A percentile compares a stretch with the other conserved stretches of the same genome.
phyloP scores from a whole-genome alignment of 129 eudicot genomes.

The Dittrichia graveolens region DNA sequence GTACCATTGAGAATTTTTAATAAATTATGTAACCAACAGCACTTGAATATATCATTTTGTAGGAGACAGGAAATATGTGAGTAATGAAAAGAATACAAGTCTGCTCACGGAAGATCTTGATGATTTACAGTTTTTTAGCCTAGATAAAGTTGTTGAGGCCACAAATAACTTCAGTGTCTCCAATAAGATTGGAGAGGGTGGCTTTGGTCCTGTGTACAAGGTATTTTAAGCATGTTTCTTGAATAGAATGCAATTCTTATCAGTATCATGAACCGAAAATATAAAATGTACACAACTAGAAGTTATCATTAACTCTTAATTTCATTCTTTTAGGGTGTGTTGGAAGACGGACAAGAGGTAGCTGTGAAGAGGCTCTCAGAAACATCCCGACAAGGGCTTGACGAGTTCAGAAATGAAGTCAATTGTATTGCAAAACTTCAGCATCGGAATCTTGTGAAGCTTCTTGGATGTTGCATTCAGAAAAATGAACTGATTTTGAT shows the following conservation, averaged over 20 bases:
- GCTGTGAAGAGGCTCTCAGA: conserved; percentile 16
- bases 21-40: too few relatives aligned
- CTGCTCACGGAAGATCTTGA: background rate
- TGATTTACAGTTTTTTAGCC: background rate
- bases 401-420: conserved; percentile 17
- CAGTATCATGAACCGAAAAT: too few relatives aligned
- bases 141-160: background rate
- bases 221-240: background rate
- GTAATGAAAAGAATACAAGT: background rate
- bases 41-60: background rate
- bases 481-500: conserved; percentile 6
- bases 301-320: too few relatives aligned
- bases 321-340: conserved; percentile 1
- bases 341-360: conserved; percentile 5
- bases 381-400: conserved; percentile 13
- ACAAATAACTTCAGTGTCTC: background rate
- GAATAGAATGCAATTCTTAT: background rate
- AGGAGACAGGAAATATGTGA: background rate
- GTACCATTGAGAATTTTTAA: background rate
- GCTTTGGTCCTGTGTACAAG: too few relatives aligned
- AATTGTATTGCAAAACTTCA: conserved; percentile 36
- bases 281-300: too few relatives aligned
- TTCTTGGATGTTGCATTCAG: conserved; percentile 37
- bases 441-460: conserved; percentile 41
- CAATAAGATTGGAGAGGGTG: background rate